These are phyloP conservation scores for Eragrostis curvula DNA, from an alignment of 176 grass and related monocot genomes.

Conservation along the genomic window DNA sequence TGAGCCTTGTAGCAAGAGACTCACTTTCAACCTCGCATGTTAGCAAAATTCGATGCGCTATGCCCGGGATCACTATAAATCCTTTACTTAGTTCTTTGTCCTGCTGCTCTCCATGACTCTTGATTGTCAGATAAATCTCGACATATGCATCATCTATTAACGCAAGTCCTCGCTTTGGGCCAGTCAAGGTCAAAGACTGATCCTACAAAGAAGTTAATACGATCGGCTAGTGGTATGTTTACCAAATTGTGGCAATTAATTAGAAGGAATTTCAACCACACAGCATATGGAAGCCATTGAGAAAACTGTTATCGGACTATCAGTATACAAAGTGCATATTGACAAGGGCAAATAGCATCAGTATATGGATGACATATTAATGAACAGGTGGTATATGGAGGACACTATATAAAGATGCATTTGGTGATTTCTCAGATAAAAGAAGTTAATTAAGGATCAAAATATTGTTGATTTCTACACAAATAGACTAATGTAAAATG, in stretches of 20 bases:
- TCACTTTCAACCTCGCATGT: background rate
- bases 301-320: background rate
- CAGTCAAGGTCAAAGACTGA: conserved; percentile 2
- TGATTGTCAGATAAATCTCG: conserved; percentile 11
- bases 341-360: background rate
- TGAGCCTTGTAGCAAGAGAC: conserved; percentile 8
- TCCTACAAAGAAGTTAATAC: background rate
- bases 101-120: background rate
- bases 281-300: background rate
- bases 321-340: background rate
- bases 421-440: background rate
- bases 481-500: too few species aligned
- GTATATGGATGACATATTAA: background rate
- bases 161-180: background rate
- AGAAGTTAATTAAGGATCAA: too few species aligned
- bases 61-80: background rate
- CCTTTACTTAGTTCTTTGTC: conserved; percentile 15
- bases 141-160: background rate
- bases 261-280: background rate
- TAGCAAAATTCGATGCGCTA: background rate
- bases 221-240: background rate
- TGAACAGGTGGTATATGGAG: background rate
- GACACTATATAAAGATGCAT: background rate
- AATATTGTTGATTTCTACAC: too few species aligned
- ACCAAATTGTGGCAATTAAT: background rate